Percentiles rank a stretch among this genome's conserved stretches.
phyloP scores from a whole-genome alignment of 306 rosid genomes.

The Cucumis melo region DNA sequence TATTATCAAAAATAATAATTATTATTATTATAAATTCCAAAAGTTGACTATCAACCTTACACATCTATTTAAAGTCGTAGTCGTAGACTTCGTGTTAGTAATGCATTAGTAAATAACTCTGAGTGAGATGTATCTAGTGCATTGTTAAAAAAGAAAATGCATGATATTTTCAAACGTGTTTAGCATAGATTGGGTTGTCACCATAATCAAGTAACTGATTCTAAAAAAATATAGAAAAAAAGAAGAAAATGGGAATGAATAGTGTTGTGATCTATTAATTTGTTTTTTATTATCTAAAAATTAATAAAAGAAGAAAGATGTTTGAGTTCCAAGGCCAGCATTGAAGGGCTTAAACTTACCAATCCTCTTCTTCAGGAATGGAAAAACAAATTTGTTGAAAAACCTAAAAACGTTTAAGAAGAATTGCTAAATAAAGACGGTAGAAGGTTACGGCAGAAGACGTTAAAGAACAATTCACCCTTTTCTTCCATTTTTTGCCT shows the following conservation, averaged over 20 bases:
- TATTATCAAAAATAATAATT: too few species aligned
- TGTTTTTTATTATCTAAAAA: background rate
- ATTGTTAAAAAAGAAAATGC: too few species aligned
- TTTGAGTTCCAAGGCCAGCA: background rate
- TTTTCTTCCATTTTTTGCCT: background rate
- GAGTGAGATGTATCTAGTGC: background rate
- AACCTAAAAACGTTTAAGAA: background rate
- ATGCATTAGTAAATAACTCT: too few species aligned
- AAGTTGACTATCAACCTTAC: background rate
- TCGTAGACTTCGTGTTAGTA: too few species aligned
- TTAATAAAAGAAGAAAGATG: background rate
- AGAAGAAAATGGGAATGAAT: background rate
- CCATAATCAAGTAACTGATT: background rate
- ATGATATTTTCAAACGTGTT: too few species aligned
- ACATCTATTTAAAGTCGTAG: too few species aligned
- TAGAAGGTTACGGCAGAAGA: background rate
- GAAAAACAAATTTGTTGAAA: background rate
- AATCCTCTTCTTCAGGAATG: background rate
- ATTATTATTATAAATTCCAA: too few species aligned
- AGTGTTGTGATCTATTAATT: too few species aligned
- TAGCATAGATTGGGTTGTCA: background rate
- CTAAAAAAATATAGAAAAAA: background rate
- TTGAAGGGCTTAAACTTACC: background rate
- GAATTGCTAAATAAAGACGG: slow-evolving; percentile 1
- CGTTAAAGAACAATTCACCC: background rate